phyloP scores from a whole-genome alignment of 805 yeast species.

The Kuraishia cidri region DNA sequence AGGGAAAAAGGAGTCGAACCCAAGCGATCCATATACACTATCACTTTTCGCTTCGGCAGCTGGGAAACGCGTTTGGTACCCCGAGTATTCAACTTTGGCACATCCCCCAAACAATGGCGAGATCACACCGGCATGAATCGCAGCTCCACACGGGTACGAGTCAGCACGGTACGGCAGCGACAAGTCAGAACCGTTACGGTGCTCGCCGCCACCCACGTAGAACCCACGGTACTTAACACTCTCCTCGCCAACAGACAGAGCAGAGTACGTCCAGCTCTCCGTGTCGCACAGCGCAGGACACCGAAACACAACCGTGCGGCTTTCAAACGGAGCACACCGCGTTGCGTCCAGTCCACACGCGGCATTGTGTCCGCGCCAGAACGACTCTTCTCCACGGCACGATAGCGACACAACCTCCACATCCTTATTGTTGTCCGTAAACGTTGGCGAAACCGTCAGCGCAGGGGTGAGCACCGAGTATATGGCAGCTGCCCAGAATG shows the following conservation, averaged over 20 bases:
- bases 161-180: slow-evolving; percentile 76
- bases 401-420: slow-evolving; percentile 32
- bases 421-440: slow-evolving; percentile 10
- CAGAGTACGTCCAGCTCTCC: slow-evolving; percentile 68
- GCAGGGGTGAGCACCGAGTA: slow-evolving; percentile 33
- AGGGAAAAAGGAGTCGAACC: slow-evolving; percentile 68
- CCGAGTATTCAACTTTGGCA: slow-evolving; percentile 49
- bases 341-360: slow-evolving; percentile 68
- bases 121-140: slow-evolving; percentile 74
- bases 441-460: slow-evolving; percentile 30
- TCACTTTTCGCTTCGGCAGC: slow-evolving; percentile 36
- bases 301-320: slow-evolving; percentile 43
- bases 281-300: slow-evolving; percentile 88
- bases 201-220: slow-evolving; percentile 68
- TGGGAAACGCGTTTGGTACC: slow-evolving; percentile 40
- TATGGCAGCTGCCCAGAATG: slow-evolving; percentile 35
- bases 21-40: slow-evolving; percentile 49
- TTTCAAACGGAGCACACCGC: slow-evolving; percentile 40
- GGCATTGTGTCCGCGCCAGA: slow-evolving; percentile 74
- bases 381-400: slow-evolving; percentile 32
- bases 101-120: slow-evolving; percentile 77
- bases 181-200: slow-evolving; percentile 16
- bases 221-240: slow-evolving; percentile 62
- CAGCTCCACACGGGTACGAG: slow-evolving; percentile 85
- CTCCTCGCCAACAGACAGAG: slow-evolving; percentile 64